Conservation (phyloP, 129 eudicot genomes). For the Centaurea solstitialis region DNA sequence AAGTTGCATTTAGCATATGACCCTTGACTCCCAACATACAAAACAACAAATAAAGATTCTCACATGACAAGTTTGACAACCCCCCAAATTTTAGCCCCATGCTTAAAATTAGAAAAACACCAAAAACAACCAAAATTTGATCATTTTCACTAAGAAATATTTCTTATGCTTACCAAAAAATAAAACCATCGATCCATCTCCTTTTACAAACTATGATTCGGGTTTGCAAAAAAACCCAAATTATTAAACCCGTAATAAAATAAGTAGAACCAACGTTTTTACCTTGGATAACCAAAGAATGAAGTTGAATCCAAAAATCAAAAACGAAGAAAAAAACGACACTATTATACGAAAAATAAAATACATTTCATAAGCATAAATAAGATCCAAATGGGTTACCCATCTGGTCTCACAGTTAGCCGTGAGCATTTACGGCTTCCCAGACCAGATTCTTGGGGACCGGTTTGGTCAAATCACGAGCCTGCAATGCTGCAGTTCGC, state of each 20-base stretch:
- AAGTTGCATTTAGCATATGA: neutral
- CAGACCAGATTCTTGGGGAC: slow-evolving; percentile 65
- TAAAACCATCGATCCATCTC: neutral
- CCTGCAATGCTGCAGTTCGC: slow-evolving; percentile 53
- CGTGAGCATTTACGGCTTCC: slow-evolving; percentile 70
- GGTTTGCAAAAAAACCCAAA: slow-evolving; percentile 3
- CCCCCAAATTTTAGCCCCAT: neutral
- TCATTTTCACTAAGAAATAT: slow-evolving; percentile 10
- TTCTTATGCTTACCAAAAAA: slow-evolving; percentile 1
- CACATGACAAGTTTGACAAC: neutral
- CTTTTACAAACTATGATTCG: neutral
- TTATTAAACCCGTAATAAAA: slow-evolving; percentile 15
- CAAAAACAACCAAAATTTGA: slow-evolving; percentile 2
- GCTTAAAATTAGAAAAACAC: neutral
- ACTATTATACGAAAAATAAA: slow-evolving; percentile 2
- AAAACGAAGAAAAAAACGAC: neutral
- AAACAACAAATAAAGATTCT: neutral
- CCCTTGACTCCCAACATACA: neutral
- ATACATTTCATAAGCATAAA: slow-evolving; percentile 13
- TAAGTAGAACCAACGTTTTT: slow-evolving; percentile 8
- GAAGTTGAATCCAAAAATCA: slow-evolving; percentile 10
- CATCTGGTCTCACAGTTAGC: slow-evolving; percentile 20
- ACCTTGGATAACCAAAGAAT: slow-evolving; percentile 1
- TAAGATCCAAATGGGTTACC: neutral
- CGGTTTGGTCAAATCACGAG: slow-evolving; percentile 57